These are phyloP conservation scores for Ammopiptanthus mongolicus DNA, from an alignment of 306 rosid species.

Conservation along the genomic window DNA sequence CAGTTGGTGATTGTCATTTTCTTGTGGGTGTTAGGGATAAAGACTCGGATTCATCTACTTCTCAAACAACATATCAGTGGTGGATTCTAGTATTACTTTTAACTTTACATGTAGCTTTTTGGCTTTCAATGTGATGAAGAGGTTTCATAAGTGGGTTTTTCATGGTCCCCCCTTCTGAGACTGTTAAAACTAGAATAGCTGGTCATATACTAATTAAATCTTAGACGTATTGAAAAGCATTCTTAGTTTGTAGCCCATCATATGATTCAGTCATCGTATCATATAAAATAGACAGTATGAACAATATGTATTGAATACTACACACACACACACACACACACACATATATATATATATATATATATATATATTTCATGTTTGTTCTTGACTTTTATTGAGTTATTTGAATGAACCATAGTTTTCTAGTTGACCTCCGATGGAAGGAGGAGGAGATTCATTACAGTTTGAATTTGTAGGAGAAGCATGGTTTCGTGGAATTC, in stretches of 20 bases:
- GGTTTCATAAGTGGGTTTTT: conserved; percentile 51
- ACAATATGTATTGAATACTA: conserved; percentile 23
- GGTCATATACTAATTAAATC: conserved; percentile 22
- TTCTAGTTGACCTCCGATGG: neutral
- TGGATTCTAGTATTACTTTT: conserved; percentile 35
- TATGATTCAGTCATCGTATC: conserved; percentile 32
- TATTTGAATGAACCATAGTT: neutral
- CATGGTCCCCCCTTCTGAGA: conserved; percentile 43
- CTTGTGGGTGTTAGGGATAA: conserved; percentile 73
- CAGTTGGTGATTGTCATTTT: conserved; percentile 77
- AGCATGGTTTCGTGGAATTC: neutral
- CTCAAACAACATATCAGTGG: conserved; percentile 20
- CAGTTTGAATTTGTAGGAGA: neutral
- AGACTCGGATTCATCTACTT: conserved; percentile 38
- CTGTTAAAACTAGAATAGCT: conserved; percentile 26
- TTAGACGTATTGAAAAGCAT: conserved; percentile 32
- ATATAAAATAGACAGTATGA: conserved; percentile 19
- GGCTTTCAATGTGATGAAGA: conserved; percentile 29
- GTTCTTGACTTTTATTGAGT: neutral
- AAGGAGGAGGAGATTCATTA: neutral
- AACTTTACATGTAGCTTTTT: conserved; percentile 33
- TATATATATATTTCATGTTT: conserved; percentile 11
- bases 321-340: too few species aligned
- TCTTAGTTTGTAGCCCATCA: conserved; percentile 29
- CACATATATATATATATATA: too few species aligned